Evolutionary conservation across 75 land plant genomes (phyloP).

Genomic region (Chamaecyparis obtusa): DNA sequence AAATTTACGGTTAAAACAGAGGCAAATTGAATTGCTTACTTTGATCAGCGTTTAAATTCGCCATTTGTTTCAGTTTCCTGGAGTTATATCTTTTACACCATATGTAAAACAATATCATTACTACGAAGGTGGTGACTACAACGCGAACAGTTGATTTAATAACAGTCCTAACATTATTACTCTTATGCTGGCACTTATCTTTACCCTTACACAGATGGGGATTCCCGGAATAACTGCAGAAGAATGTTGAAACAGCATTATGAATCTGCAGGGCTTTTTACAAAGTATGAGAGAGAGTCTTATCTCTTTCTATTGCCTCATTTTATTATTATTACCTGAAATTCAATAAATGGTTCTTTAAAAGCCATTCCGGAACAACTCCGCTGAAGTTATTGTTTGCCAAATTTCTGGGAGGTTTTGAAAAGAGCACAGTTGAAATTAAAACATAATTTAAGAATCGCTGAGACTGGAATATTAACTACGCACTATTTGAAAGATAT

Average conservation of each 20-base stretch:
- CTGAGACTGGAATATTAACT: background rate
- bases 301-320: no score
- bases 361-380: background rate
- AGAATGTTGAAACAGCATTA: no score
- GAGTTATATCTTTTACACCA: no score
- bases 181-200: background rate
- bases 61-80: background rate
- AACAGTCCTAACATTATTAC: background rate
- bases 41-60: background rate
- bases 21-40: background rate
- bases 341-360: background rate
- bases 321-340: no score
- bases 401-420: background rate
- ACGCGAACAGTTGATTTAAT: background rate
- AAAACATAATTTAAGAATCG: background rate
- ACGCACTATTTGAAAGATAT: background rate
- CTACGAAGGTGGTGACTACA: background rate
- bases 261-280: no score
- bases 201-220: background rate
- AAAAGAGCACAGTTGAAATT: background rate
- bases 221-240: background rate
- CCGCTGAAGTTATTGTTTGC: background rate
- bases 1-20: background rate
- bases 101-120: background rate
- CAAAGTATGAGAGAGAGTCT: no score